A percentile compares a stretch with the other conserved stretches of the same genome.
phyloP scores from a whole-genome alignment of 441 rosid genomes.

The Jatropha podagrica region DNA sequence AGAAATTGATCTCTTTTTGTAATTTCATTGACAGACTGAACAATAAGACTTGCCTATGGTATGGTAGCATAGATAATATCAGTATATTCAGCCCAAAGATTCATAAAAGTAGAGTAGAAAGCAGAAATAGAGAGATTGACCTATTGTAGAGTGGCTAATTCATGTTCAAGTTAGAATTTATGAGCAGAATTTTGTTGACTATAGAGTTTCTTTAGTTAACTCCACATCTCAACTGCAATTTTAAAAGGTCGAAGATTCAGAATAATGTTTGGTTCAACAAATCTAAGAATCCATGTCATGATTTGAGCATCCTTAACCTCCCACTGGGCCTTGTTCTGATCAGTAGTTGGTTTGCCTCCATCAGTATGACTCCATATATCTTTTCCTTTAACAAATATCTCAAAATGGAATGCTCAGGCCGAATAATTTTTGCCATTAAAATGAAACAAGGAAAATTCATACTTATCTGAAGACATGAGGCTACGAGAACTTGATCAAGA shows the following conservation, averaged over 20 bases:
- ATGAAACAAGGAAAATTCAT: neutral
- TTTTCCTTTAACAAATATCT: neutral
- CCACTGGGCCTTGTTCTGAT: neutral
- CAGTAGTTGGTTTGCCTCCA: neutral
- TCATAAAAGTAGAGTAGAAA: neutral
- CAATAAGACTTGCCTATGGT: neutral
- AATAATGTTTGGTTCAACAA: too few relatives aligned
- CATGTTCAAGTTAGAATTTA: conserved; percentile 1
- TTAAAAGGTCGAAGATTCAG: too few relatives aligned
- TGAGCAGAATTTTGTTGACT: conserved; percentile 11
- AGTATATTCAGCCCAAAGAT: conserved; percentile 7
- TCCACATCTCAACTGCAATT: neutral
- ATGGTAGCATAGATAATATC: neutral
- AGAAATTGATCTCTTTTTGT: neutral
- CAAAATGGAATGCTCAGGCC: neutral
- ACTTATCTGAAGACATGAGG: neutral
- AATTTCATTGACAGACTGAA: neutral
- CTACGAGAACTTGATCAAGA: neutral
- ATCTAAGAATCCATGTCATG: too few relatives aligned
- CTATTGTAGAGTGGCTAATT: neutral
- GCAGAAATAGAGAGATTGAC: conserved; percentile 1
- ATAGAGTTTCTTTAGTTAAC: conserved; percentile 13
- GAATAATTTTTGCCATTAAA: conserved; percentile 15
- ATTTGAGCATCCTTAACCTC: neutral
- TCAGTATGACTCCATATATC: conserved; percentile 1